Evolutionary conservation across 345 rosid genomes (phyloP), one percentile per base, ranked within the genome.

Genomic region (Bruguiera sexangula): DNA sequence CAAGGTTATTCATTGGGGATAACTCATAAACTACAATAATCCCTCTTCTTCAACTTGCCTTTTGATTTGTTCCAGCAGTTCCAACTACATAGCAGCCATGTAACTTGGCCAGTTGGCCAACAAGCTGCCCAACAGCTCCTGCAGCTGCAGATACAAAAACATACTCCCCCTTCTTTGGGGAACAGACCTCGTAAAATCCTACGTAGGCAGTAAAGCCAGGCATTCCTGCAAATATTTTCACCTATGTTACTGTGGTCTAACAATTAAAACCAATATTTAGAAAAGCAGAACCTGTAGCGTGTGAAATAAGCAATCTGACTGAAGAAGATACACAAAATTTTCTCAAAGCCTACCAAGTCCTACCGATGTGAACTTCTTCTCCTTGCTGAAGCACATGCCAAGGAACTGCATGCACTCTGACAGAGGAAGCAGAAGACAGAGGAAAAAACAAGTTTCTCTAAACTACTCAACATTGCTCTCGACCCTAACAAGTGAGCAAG

Each of bases 121-220:
- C 92, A 77, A 88, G 89, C 69, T 88, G 94, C 26, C 94, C 93
- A 8, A 86, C 91, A 1, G 94, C 94, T 56, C 94, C 92, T 2
- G 92, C 82, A 67, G 90, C 90, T 0, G 92, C 92, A 70, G 92
- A 89, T 39, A 89, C 87, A 63, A 87, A 87, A 64, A 89, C 85
- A 43, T 57, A 70, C 0, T 89, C 92, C 27, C 86, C 92, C 68
- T 78, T 73, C 69, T 76, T 82, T 2, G 96, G 96, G 72, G 83
- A 73, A 26, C 89, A 89, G 29, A 87, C 80, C 79, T 89, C 90
- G 19, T 80, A 65, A 61, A 89, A 84, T 70, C 96, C 92, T 53
- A 74, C 88, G 68, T 85, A 87, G 54, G 96, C 96, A 37, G 96
- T 89, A 71, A 89, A 77, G 24, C 92, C 92, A 4, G 96, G 84